Evolutionary conservation across 2,329 filamentous ascomycete species (phyloP).

Genomic region (Lecanicillium sp.): DNA sequence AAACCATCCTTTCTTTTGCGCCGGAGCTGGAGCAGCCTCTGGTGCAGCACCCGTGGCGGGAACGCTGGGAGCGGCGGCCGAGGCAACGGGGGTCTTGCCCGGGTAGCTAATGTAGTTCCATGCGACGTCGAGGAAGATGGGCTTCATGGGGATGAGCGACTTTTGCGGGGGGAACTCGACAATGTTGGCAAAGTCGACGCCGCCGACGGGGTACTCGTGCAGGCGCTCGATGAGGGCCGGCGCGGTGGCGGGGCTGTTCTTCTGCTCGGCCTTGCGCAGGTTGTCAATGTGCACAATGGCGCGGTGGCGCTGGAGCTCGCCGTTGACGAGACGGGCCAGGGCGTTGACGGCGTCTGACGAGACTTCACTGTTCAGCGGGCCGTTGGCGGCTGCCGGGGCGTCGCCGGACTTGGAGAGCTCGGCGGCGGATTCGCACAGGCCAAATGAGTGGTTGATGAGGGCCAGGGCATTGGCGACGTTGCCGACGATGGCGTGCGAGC

Average conservation of each 20-base stretch:
- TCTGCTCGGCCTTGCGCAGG: conserved; percentile 43
- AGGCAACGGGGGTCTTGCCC: conserved; percentile 38
- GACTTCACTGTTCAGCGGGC: conserved; percentile 63
- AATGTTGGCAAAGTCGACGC: conserved; percentile 69
- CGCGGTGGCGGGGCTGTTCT: conserved; percentile 21
- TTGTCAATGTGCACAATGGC: conserved; percentile 79
- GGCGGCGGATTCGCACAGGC: conserved; percentile 48
- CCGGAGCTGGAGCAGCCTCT: conserved; percentile 23
- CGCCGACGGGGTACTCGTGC: conserved; percentile 63
- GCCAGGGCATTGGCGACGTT: conserved; percentile 76
- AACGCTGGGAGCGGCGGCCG: no score
- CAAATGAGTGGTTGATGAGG: conserved; percentile 65
- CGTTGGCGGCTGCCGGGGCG: conserved; percentile 19
- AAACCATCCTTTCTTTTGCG: conserved; percentile 69
- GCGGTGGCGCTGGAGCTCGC: conserved; percentile 71
- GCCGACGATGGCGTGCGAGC: conserved; percentile 70
- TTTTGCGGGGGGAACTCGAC: conserved; percentile 83
- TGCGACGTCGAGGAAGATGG: conserved; percentile 89
- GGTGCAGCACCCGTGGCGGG: conserved; percentile 10
- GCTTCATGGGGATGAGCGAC: conserved; percentile 81
- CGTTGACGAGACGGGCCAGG: conserved; percentile 55
- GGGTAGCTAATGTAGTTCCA: conserved; percentile 98
- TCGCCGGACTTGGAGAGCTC: conserved; percentile 35
- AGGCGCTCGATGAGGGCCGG: conserved; percentile 66
- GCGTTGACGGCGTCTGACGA: conserved; percentile 47